Evolutionary conservation across 768 basidiomycete genomes (phyloP), one percentile per base, ranked within the genome.

Genomic region (Amanita pseudoporphyria): DNA sequence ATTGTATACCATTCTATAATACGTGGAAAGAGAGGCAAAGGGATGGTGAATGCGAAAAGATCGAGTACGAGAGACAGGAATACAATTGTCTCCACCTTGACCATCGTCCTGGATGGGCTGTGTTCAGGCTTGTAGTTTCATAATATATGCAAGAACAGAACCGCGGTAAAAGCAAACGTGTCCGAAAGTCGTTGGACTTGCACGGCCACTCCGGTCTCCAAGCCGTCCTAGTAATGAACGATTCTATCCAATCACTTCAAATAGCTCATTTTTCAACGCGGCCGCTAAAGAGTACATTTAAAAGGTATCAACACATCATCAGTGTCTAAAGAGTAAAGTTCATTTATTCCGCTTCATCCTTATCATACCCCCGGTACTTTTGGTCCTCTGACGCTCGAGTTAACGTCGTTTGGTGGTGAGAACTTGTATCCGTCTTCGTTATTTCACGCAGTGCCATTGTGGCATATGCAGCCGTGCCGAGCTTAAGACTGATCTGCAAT

Each of bases 401-500:
- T 53, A 93, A 72, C 55, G 70, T 69, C n/a, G 76, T 86, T 62
- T 96, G 94, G 67, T 82, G 84, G 58, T 92, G 91, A 35, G 91
- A 84, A 62, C 90, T 92, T 16, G 94, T 97, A 60, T 97, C 93
- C 30, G 86, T 89, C 69, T 95, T 98, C 12, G 93, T 92, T 38
- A 96, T 80, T 67, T 96, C 92, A 36, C 92, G 80, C 56, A 99
- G 64, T 3, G 94, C 95, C 96, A 99, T 99, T 2, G 96, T 99
- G 1, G 96, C 96, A 65, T 97, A 99, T 4, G 91, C 85, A 0
- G 91, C 87, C 6, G 91, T 90, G 12, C 88, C 91, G 13, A 99
- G 76, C n/a, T 75, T 79, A 47, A 97, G 66, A 33, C 82, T 69
- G 53, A 99, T 79, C 60, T 94, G 93, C 31, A 99, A 68, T 3